Evolutionary conservation across 1,284 basidiomycete species (phyloP).

Genomic region (Sporisorium iseilematis-ciliati): DNA sequence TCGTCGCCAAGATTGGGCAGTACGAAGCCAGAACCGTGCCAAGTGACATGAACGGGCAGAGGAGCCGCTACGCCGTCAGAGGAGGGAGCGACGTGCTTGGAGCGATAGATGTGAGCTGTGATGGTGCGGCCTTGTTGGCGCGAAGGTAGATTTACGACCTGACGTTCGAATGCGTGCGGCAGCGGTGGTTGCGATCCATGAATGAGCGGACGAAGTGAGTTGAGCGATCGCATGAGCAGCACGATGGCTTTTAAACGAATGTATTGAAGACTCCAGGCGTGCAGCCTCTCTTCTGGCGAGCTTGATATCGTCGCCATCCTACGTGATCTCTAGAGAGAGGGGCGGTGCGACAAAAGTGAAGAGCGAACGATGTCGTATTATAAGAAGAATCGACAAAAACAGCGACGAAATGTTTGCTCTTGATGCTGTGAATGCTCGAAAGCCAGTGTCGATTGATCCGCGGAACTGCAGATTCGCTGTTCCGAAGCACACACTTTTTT

Average conservation of each 20-base stretch:
- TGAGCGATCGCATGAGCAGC: slow-evolving; percentile 27
- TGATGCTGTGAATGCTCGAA: too few relatives aligned
- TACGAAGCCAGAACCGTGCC: slow-evolving; percentile 49
- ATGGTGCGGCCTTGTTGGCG: slow-evolving; percentile 50
- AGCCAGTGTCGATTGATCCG: too few relatives aligned
- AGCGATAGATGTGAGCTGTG: slow-evolving; percentile 48
- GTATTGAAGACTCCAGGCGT: slow-evolving; percentile 33
- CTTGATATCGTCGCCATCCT: slow-evolving; percentile 7
- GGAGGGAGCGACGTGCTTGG: slow-evolving; percentile 20
- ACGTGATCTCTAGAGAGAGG: not conserved
- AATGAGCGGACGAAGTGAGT: slow-evolving; percentile 20
- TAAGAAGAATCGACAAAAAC: not conserved
- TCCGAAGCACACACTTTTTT: too few relatives aligned
- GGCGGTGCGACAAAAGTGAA: not conserved
- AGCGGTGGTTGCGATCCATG: slow-evolving; percentile 14
- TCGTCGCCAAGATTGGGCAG: slow-evolving; percentile 51
- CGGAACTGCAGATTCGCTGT: too few relatives aligned
- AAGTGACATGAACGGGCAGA: slow-evolving; percentile 43
- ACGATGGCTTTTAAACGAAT: slow-evolving; percentile 35
- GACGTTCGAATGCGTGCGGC: slow-evolving; percentile 25
- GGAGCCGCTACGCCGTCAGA: slow-evolving; percentile 21
- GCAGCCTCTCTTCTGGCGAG: slow-evolving; percentile 19
- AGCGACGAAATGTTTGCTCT: too few relatives aligned
- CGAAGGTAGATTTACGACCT: slow-evolving; percentile 42
- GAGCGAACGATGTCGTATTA: not conserved